phyloP scores from a whole-genome alignment of 306 rosid species.

The Malus fusca region DNA sequence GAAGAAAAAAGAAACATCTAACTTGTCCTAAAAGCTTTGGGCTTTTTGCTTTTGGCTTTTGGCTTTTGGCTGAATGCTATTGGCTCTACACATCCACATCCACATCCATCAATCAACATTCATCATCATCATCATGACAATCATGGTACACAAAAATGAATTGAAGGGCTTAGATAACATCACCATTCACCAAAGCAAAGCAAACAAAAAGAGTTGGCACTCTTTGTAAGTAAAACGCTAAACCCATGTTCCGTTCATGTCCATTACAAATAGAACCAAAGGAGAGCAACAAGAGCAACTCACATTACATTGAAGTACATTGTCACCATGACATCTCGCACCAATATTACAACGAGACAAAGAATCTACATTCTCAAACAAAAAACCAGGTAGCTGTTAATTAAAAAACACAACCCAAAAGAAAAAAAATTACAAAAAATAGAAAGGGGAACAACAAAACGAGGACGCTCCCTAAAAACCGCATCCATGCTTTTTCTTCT shows the following conservation, averaged over 20 bases:
- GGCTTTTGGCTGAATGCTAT: not conserved
- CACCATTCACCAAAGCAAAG: not conserved
- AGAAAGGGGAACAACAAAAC: slow-evolving; percentile 14
- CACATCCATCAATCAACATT: not conserved
- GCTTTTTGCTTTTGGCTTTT: not conserved
- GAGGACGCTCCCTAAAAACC: slow-evolving; percentile 62
- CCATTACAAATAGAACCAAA: slow-evolving; percentile 18
- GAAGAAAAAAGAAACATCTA: not conserved
- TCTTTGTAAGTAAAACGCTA: not conserved
- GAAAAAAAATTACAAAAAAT: not conserved
- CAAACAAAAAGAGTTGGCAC: slow-evolving; percentile 14
- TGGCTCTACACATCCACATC: not conserved
- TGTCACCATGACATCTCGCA: not conserved
- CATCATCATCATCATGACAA: not conserved
- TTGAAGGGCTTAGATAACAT: not conserved
- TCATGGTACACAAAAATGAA: not conserved
- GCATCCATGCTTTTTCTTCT: slow-evolving; percentile 45
- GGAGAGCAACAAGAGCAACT: not conserved
- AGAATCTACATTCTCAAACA: slow-evolving; percentile 22
- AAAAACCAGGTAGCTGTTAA: not conserved
- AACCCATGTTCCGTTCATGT: not conserved
- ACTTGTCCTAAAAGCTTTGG: not conserved
- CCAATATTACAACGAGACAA: not conserved
- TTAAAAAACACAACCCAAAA: slow-evolving; percentile 1
- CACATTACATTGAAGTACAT: not conserved